These are phyloP conservation scores for Carex sylvatica DNA, from an alignment of 202 grass and related monocot species.

Conservation along the genomic window DNA sequence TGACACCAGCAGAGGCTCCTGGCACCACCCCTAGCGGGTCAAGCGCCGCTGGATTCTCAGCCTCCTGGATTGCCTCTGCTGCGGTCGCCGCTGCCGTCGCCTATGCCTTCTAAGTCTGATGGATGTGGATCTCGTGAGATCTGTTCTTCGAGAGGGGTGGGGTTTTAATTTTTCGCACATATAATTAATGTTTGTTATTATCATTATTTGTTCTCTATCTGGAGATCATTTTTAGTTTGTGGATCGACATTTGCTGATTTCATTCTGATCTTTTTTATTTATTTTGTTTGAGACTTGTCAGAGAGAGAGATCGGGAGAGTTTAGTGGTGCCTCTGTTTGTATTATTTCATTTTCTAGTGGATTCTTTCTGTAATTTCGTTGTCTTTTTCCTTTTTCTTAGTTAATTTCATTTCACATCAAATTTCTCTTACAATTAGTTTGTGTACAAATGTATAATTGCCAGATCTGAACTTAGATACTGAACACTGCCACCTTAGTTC, in stretches of 20 bases:
- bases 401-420: not conserved
- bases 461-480: conserved; percentile 10
- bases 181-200: conserved; percentile 27
- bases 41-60: not conserved
- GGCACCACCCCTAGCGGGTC: not conserved
- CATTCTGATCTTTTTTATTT: conserved; percentile 27
- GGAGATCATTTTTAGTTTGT: conserved; percentile 27
- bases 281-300: conserved; percentile 24
- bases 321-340: conserved; percentile 27
- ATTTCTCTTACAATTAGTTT: not conserved
- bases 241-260: conserved; percentile 31
- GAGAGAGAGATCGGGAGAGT: conserved; percentile 18
- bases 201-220: conserved; percentile 24
- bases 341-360: conserved; percentile 29
- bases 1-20: not conserved
- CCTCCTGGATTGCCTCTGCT: conserved; percentile 39
- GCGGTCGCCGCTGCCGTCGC: conserved; percentile 14
- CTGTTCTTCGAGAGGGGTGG: not conserved
- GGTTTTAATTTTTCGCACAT: conserved; percentile 26
- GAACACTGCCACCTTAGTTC: not conserved
- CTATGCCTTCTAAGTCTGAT: conserved; percentile 18
- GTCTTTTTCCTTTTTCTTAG: not conserved
- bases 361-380: conserved; percentile 26
- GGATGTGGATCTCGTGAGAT: conserved; percentile 41
- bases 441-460: not conserved